These are phyloP conservation scores for Ustilago shanxiensis DNA, from an alignment of 1,284 basidiomycete species.

Conservation along the genomic window DNA sequence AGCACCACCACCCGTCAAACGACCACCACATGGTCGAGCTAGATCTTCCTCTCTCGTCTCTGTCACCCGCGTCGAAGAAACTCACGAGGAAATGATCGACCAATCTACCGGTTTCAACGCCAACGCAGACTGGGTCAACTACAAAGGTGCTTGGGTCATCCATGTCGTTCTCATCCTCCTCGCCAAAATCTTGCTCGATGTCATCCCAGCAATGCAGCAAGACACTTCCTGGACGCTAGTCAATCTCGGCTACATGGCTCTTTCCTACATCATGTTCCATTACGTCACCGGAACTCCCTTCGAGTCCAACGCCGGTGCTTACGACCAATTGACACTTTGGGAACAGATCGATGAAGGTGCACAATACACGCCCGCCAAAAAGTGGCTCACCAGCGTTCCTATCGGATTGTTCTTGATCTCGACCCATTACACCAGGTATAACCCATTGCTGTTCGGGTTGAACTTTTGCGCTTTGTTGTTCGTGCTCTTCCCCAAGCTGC, in stretches of 20 bases:
- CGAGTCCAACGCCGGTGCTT: constrained; percentile 86
- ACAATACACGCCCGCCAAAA: constrained; percentile 97
- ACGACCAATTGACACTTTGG: constrained; percentile 97
- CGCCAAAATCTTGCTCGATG: constrained; percentile 93
- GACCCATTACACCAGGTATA: constrained; percentile 88
- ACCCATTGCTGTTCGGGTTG: constrained; percentile 90
- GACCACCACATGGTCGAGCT: constrained; percentile 32
- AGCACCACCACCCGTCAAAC: constrained; percentile 42
- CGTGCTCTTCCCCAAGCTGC: constrained; percentile 94
- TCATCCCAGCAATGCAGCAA: constrained; percentile 91
- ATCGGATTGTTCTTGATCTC: constrained; percentile 95
- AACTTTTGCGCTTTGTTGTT: constrained; percentile 88
- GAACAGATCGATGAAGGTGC: constrained; percentile 99
- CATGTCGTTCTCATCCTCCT: constrained; percentile 91
- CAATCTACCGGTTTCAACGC: constrained; percentile 76
- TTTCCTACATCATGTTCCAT: constrained; percentile 98
- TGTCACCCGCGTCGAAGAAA: constrained; percentile 71
- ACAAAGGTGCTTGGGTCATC: constrained; percentile 96
- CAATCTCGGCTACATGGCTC: constrained; percentile 90
- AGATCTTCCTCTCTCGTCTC: constrained; percentile 67
- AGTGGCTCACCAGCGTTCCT: constrained; percentile 93
- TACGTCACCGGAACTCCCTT: constrained; percentile 98
- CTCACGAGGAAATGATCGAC: constrained; percentile 71
- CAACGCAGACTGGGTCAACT: constrained; percentile 98
- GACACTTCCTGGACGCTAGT: constrained; percentile 96